These are phyloP conservation scores for Entomortierella chlamydospora DNA, from an alignment of 192 early-diverging fungal genomes.

Conservation along the genomic window DNA sequence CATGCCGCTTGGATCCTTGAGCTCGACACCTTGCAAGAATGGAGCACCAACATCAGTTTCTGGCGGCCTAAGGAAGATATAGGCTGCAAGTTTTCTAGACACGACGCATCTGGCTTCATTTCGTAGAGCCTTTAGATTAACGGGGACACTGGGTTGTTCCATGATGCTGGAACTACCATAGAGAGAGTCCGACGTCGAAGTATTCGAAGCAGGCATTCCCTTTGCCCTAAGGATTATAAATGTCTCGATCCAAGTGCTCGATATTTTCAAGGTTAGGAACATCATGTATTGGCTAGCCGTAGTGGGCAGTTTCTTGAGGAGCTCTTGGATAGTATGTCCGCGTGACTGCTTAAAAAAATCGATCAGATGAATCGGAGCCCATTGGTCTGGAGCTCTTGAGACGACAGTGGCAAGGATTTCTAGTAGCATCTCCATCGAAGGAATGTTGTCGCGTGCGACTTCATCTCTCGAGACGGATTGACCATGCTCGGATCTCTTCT, in stretches of 20 bases:
- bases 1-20: too few species aligned
- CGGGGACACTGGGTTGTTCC: too few species aligned
- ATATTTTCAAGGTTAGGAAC: background rate
- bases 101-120: too few species aligned
- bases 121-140: too few species aligned
- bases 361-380: background rate
- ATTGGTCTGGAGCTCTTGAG: background rate
- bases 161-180: too few species aligned
- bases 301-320: background rate
- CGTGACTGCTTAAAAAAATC: background rate
- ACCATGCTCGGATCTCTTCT: background rate
- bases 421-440: background rate
- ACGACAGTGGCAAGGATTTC: background rate
- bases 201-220: background rate
- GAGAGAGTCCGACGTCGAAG: background rate
- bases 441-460: background rate
- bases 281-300: conserved; percentile 1
- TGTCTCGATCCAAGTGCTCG: background rate
- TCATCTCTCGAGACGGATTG: background rate
- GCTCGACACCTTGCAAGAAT: too few species aligned
- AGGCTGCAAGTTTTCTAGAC: too few species aligned
- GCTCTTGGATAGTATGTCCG: background rate
- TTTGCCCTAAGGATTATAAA: background rate
- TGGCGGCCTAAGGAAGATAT: too few species aligned
- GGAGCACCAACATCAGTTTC: too few species aligned